Base-by-base conservation (phyloP, 257 asterid species). In the Capsicum baccatum region DNA sequence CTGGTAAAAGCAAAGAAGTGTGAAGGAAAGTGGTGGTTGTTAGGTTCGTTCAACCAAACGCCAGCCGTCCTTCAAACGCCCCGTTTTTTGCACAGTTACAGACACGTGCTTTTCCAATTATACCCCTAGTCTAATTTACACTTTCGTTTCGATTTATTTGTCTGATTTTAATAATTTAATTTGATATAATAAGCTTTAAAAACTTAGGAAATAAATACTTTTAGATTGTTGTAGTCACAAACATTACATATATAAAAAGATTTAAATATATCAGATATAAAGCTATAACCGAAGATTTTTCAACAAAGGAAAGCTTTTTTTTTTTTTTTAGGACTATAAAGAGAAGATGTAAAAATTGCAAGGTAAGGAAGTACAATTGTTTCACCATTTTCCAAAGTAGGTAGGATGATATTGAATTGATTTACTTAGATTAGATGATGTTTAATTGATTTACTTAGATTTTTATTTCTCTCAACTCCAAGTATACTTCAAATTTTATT, bases 21-120 rank as follows among this genome's bases (percentile, higher is more conserved):
- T 88, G 90, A 88, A 88, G 92, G 91, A 89, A 90, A 83, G 89
- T 67, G 91, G 92, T 87, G 81, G 96, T 92, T 89, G 96, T 92
- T 92, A 79, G 93, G 92, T 92, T 91, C 89, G 97, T 94, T 91
- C 92, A 91, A 92, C 97, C 85, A 91, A 90, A 89, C 86, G 88
- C 84, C 91, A 71, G 90, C 91, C 88, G 90, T 83, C 90, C 56
- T 47, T 84, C 3, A 84, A 80, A 89, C 86, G 80, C 89, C 56
- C 83, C 86, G 89, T 87, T 88, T 87, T 88, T 69, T 26, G 68
- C 15, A 55, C 82, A 78, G 63, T 54, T 35, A 78, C 17, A 7
- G 4, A 3, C 9, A 11, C 2, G 21, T 21, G 12, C 12, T 54
- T 83, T 85, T 37, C 85, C 88, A 14, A 64, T 6, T 82, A 47